Base-by-base conservation (phyloP, 2,329 filamentous ascomycete species). In the Chaetomiaceae sp. region DNA sequence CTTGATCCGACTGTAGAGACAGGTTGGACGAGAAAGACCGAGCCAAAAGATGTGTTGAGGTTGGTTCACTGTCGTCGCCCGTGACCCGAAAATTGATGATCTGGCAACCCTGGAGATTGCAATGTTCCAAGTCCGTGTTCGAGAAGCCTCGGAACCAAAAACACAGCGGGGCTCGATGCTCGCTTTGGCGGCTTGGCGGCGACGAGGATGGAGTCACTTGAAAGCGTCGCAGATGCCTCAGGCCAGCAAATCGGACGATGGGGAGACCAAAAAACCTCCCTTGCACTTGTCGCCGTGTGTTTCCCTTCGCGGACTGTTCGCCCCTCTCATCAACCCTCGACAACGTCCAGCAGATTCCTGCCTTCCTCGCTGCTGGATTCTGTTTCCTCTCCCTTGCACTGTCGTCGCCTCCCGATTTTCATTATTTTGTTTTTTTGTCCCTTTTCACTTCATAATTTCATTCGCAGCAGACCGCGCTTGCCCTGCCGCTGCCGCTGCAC, bases 351-450 rank as follows among this genome's bases (percentile, higher is more conserved):
- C 57, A 56, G 55, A 50, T 19, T 51, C 53, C 44, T 53, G 54
- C 46, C 54, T 55, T 51, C 54, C 56, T 54, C 56, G 58, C 56
- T 58, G 58, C 56, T 57, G 58, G 56, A 53, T 58, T 53, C 48
- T 44, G 34, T 47, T 41, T 44, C 31, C 48, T 43, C 40, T 48
- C 40, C 12, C 27, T 39, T 44, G 43, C 33, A 35, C 43, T 51
- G 31, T 47, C 53, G 52, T 49, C 47, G 52, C 44, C 41, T 12
- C 10, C 42, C 30, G 14, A 23, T 43, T 44, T 47, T 23, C 31
- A 23, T 42, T 39, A 39, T 42, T 44, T 30, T 23, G 34, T 35
- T 50, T 37, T 20, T 48, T 42, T 45, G 47, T 42, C 41, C 35
- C 33, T n/a, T n/a, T n/a, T n/a, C 6, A 10, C 20, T 48, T 48